Evolutionary conservation across 1,284 basidiomycete genomes (phyloP).

Genomic region (Microbotryum scabiosae): DNA sequence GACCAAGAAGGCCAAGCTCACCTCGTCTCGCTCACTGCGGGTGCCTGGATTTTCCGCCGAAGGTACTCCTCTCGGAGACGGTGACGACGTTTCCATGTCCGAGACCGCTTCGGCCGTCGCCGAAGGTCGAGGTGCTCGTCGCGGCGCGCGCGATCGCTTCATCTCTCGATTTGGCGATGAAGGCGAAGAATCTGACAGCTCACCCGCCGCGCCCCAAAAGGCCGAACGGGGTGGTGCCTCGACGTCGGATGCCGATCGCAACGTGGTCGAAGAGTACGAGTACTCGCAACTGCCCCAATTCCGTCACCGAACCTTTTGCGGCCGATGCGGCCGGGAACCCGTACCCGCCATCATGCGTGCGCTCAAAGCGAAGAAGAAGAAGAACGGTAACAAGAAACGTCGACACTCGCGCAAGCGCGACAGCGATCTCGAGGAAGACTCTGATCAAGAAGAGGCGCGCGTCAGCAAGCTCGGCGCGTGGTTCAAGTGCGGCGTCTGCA

Average conservation of each 20-base stretch:
- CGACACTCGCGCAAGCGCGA: not conserved
- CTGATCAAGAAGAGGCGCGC: constrained; percentile 7
- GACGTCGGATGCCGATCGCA: not conserved
- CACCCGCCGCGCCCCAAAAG: not conserved
- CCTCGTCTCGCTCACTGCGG: not conserved
- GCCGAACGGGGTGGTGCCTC: not conserved
- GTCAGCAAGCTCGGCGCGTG: constrained; percentile 20
- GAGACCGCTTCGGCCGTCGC: not conserved
- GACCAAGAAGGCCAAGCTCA: not conserved
- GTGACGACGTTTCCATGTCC: not conserved
- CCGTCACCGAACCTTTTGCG: constrained; percentile 9
- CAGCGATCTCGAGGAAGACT: constrained; percentile 7
- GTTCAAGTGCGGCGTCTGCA: constrained; percentile 27
- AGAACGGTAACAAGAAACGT: not conserved
- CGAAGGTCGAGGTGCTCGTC: not conserved
- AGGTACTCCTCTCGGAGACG: not conserved
- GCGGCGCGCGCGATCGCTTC: not conserved
- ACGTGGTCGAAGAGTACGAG: not conserved
- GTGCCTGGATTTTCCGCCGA: too few relatives aligned
- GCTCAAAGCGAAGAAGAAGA: constrained; percentile 3
- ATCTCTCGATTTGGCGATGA: not conserved
- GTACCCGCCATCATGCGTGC: not conserved
- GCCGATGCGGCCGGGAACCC: constrained; percentile 9
- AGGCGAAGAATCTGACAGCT: not conserved
- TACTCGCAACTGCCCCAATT: constrained; percentile 5